These are phyloP conservation scores for Pseudocercospora cruenta DNA, from an alignment of 2,329 filamentous ascomycete species.

Conservation along the genomic window DNA sequence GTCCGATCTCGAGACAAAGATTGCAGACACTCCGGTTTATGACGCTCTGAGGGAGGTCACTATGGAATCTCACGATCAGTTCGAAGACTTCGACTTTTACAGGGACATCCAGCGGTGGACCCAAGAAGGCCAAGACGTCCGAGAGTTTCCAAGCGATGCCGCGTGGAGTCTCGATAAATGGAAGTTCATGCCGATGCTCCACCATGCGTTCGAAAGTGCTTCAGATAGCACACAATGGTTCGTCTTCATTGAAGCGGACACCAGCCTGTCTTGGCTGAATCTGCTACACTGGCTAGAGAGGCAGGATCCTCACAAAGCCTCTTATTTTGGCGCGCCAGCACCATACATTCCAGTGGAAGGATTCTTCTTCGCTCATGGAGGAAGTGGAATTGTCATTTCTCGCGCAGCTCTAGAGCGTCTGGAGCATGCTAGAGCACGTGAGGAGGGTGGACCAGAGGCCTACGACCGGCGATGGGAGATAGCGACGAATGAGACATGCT, in stretches of 20 bases:
- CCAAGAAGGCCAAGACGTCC: slow-evolving; percentile 36
- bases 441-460: slow-evolving; percentile 10
- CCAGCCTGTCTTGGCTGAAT: slow-evolving; percentile 48
- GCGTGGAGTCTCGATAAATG: slow-evolving; percentile 61
- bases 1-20: slow-evolving; percentile 54
- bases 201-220: slow-evolving; percentile 53
- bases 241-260: slow-evolving; percentile 59
- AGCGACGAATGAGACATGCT: slow-evolving; percentile 28
- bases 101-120: slow-evolving; percentile 36
- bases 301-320: slow-evolving; percentile 46
- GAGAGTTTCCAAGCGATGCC: slow-evolving; percentile 34
- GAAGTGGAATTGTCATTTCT: slow-evolving; percentile 33
- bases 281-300: slow-evolving; percentile 51
- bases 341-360: slow-evolving; percentile 40
- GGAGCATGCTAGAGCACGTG: slow-evolving; percentile 9
- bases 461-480: slow-evolving; percentile 32
- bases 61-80: slow-evolving; percentile 29
- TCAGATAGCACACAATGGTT: slow-evolving; percentile 52
- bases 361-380: slow-evolving; percentile 30
- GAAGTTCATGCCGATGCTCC: slow-evolving; percentile 62
- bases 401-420: slow-evolving; percentile 24
- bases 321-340: slow-evolving; percentile 58
- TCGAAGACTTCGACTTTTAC: slow-evolving; percentile 41
- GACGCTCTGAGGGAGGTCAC: slow-evolving; percentile 38
- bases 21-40: slow-evolving; percentile 45